Percentiles rank a stretch among this genome's conserved stretches.
Conservation (phyloP, 805 yeast species). For the Barnettozyma siamensis region DNA sequence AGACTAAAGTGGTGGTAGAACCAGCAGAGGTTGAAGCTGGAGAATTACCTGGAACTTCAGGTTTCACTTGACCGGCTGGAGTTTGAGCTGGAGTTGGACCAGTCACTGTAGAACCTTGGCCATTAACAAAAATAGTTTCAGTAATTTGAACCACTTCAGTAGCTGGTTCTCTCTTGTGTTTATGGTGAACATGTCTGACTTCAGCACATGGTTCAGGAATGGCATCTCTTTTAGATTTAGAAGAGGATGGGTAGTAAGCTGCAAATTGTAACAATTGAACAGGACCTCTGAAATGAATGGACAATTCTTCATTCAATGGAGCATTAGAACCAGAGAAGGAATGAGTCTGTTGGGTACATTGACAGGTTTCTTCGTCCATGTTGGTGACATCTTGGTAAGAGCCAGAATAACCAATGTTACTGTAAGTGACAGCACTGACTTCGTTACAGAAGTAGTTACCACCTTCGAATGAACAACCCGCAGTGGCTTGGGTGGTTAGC, state of each 20-base stretch:
- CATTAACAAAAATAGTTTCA: constrained; percentile 68
- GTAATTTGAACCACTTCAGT: constrained; percentile 69
- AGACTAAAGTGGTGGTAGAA: constrained; percentile 14
- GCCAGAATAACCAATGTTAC: constrained; percentile 80
- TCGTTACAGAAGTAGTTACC: constrained; percentile 85
- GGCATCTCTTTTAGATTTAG: constrained; percentile 39
- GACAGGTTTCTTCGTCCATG: constrained; percentile 69
- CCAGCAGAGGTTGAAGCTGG: constrained; percentile 10
- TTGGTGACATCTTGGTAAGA: constrained; percentile 71
- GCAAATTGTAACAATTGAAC: constrained; percentile 76
- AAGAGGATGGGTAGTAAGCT: constrained; percentile 68
- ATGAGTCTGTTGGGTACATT: constrained; percentile 53
- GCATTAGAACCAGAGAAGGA: constrained; percentile 68
- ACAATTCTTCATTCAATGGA: constrained; percentile 81
- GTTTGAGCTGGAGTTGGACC: not conserved
- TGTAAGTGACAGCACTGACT: constrained; percentile 60
- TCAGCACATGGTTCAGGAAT: constrained; percentile 28
- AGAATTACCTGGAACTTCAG: too few species aligned
- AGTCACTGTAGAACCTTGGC: constrained; percentile 37
- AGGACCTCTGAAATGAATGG: constrained; percentile 91
- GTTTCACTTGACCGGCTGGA: constrained; percentile 10
- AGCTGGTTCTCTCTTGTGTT: constrained; percentile 54
- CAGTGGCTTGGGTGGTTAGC: constrained; percentile 18
- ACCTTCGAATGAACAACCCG: constrained; percentile 40
- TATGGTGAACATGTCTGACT: constrained; percentile 37